These are phyloP conservation scores for Aristolochia fimbriata DNA, from an alignment of 164 flowering plant species.

Conservation along the genomic window DNA sequence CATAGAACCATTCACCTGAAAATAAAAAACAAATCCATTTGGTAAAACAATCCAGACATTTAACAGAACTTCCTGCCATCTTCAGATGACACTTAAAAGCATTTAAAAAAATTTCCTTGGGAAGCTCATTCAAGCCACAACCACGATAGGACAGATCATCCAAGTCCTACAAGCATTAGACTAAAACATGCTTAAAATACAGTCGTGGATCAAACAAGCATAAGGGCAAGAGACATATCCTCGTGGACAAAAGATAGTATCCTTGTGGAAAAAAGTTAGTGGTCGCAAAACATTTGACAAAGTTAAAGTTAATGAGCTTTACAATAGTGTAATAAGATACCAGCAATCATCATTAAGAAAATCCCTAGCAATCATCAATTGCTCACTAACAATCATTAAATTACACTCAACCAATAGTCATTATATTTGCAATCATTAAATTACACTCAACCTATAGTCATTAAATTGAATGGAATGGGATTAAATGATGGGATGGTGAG, in stretches of 20 bases:
- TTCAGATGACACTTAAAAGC: background rate
- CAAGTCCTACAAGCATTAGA: background rate
- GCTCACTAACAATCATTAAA: background rate
- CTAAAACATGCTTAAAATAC: background rate
- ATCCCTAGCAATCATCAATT: background rate
- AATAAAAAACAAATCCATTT: background rate
- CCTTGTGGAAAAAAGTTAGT: no score
- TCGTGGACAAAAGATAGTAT: no score
- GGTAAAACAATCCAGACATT: background rate
- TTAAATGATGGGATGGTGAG: no score
- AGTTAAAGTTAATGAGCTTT: no score
- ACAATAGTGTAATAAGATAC: background rate
- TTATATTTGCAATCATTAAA: no score
- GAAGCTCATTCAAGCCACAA: background rate
- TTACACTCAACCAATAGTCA: background rate
- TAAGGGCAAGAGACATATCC: no score
- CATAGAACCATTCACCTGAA: slow-evolving; percentile 46
- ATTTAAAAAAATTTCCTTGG: background rate
- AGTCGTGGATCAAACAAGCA: no score
- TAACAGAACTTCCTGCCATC: background rate
- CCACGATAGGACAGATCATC: background rate
- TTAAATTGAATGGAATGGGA: no score
- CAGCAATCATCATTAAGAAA: background rate
- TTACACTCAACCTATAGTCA: background rate
- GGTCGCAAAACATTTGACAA: no score